Percentiles rank a stretch among this genome's conserved stretches.
Conservation (phyloP, 805 yeast genomes). For the Metschnikowia kunwiensis region DNA sequence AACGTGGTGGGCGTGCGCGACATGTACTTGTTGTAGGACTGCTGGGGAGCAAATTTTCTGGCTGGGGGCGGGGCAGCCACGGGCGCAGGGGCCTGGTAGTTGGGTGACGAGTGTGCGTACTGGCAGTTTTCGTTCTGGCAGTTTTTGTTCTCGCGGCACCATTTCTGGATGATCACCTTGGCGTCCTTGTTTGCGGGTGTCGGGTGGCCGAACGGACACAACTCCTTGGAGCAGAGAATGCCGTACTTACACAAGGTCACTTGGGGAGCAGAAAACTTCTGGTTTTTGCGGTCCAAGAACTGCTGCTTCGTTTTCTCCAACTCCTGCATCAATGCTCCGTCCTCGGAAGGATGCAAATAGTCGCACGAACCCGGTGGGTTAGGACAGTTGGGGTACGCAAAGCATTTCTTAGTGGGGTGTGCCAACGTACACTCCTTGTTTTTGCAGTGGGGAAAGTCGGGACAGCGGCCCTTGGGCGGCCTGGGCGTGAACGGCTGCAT, state of each 20-base stretch:
- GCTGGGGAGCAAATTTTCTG: constrained; percentile 5
- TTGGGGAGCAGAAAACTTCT: constrained; percentile 22
- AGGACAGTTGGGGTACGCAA: constrained; percentile 72
- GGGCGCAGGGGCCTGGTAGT: constrained; percentile 32
- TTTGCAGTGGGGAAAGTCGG: constrained; percentile 67
- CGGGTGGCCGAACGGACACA: constrained; percentile 90
- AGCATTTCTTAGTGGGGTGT: constrained; percentile 78
- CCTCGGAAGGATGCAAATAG: constrained; percentile 82
- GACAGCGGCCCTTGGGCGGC: constrained; percentile 63
- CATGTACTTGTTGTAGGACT: constrained; percentile 6
- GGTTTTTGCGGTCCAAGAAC: constrained; percentile 39
- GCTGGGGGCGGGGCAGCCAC: constrained; percentile 14
- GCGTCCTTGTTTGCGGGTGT: constrained; percentile 80
- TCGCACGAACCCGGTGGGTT: constrained; percentile 80
- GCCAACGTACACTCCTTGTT: constrained; percentile 67
- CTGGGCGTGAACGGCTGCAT: constrained; percentile 37
- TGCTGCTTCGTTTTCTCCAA: constrained; percentile 60
- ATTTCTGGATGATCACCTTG: constrained; percentile 60
- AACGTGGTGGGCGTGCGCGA: constrained; percentile 46
- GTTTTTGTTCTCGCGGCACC: constrained; percentile 71
- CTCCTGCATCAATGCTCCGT: constrained; percentile 66
- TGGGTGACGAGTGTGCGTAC: constrained; percentile 82
- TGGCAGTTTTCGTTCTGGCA: constrained; percentile 63
- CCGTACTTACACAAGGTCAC: constrained; percentile 72
- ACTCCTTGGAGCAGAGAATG: constrained; percentile 65